Percentiles rank a stretch among this genome's conserved stretches.
Conservation (phyloP, 75 land plant genomes). For the Pseudotsuga menziesii region DNA sequence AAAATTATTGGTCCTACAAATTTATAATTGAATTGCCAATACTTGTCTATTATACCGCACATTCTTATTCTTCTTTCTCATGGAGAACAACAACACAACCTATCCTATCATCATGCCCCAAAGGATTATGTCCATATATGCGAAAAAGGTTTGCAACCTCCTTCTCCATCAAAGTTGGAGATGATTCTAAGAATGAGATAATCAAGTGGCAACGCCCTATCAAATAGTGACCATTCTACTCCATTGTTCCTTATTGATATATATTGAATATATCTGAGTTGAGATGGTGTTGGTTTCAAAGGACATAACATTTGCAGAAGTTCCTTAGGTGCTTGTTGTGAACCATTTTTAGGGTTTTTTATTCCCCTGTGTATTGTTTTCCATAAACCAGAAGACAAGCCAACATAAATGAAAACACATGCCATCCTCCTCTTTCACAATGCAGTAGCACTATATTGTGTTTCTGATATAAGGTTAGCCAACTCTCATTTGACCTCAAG, state of each 20-base stretch:
- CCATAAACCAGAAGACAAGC: conserved; percentile 62
- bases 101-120: conserved; percentile 42
- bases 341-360: conserved; percentile 55
- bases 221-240: conserved; percentile 89
- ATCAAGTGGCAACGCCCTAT: conserved; percentile 81
- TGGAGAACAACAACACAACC: conserved; percentile 76
- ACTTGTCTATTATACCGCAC: conserved; percentile 88
- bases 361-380: conserved; percentile 59
- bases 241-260: conserved; percentile 85
- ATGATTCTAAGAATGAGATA: conserved; percentile 88
- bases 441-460: conserved; percentile 71
- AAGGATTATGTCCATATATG: conserved; percentile 73
- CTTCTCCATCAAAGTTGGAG: conserved; percentile 81
- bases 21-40: background rate
- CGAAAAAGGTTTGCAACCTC: conserved; percentile 93
- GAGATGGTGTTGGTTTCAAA: conserved; percentile 88
- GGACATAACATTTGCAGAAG: conserved; percentile 58
- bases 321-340: conserved; percentile 66
- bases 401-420: conserved; percentile 67
- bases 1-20: background rate
- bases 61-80: conserved; percentile 64
- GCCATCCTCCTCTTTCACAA: conserved; percentile 85
- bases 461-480: conserved; percentile 62
- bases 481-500: conserved; percentile 68
- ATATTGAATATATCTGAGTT: conserved; percentile 92